These are phyloP conservation scores for Gastrolobium bilobum DNA, from an alignment of 306 rosid genomes.

Conservation along the genomic window DNA sequence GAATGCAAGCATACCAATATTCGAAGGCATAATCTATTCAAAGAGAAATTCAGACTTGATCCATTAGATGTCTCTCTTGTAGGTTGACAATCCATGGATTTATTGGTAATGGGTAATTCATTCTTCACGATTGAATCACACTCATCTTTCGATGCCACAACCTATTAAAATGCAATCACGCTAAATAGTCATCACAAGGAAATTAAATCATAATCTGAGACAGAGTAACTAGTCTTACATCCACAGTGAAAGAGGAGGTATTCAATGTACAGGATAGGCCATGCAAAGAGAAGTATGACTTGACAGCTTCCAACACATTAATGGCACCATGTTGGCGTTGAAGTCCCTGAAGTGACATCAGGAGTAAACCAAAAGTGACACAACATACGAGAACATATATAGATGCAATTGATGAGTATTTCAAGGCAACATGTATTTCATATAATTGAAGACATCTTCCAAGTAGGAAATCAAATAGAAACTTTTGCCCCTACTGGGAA, in stretches of 20 bases:
- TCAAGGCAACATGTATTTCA: conserved; percentile 17
- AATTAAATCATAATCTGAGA: conserved; percentile 34
- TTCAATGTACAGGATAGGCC: conserved; percentile 73
- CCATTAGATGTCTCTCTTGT: conserved; percentile 45
- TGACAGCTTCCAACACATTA: conserved; percentile 72
- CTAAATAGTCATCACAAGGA: conserved; percentile 13
- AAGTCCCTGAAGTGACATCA: conserved; percentile 64
- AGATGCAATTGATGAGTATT: conserved; percentile 27
- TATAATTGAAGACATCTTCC: conserved; percentile 1
- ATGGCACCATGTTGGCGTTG: conserved; percentile 74
- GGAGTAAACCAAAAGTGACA: conserved; percentile 31
- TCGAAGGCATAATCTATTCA: conserved; percentile 58
- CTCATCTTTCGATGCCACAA: conserved; percentile 60
- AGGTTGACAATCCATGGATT: conserved; percentile 49
- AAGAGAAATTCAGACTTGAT: conserved; percentile 50
- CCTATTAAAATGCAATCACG: conserved; percentile 54
- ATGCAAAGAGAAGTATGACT: conserved; percentile 59
- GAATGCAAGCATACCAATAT: conserved; percentile 62
- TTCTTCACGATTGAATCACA: conserved; percentile 67
- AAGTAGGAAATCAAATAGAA: conserved; percentile 1
- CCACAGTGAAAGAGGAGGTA: conserved; percentile 75
- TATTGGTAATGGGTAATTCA: conserved; percentile 46
- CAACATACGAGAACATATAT: not conserved
- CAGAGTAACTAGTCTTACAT: conserved; percentile 61
- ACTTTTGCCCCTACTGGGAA: not conserved